phyloP scores from a whole-genome alignment of 495 filamentous ascomycete species.

The Aspergillus biplanus region DNA sequence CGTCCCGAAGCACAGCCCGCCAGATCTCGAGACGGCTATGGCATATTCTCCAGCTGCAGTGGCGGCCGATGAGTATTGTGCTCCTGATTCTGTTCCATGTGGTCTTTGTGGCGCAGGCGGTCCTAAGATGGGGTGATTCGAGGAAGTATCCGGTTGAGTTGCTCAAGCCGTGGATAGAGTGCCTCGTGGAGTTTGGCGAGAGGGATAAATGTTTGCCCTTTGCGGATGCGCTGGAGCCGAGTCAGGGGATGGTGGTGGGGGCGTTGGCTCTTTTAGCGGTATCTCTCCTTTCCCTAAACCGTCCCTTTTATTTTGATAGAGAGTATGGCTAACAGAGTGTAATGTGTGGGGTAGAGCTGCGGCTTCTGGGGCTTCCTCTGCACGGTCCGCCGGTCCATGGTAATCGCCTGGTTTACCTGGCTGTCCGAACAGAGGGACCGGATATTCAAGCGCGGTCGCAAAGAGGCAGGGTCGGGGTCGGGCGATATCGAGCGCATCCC shows the following conservation, averaged over 20 bases:
- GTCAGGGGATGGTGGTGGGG: background rate
- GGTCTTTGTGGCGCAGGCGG: conserved; percentile 22
- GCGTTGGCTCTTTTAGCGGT: conserved; percentile 12
- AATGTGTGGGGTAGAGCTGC: too few relatives aligned
- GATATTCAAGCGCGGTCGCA: background rate
- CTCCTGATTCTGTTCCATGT: conserved; percentile 77
- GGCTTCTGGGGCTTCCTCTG: conserved; percentile 17
- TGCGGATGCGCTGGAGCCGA: background rate
- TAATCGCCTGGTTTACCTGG: conserved; percentile 59
- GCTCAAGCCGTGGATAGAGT: conserved; percentile 10
- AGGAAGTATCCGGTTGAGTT: background rate
- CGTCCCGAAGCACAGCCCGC: conserved; percentile 44
- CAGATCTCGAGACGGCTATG: conserved; percentile 74
- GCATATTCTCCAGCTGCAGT: conserved; percentile 78
- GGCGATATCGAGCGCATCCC: background rate
- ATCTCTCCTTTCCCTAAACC: too few relatives aligned
- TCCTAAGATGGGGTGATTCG: background rate
- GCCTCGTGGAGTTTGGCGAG: background rate
- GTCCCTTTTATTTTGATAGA: too few relatives aligned
- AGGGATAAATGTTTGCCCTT: background rate
- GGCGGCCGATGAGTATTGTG: conserved; percentile 81
- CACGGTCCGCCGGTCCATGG: conserved; percentile 25
- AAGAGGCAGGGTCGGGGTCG: background rate
- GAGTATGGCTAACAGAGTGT: too few relatives aligned
- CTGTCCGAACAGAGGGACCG: background rate